Base-by-base conservation (phyloP, 2,329 filamentous ascomycete genomes). In the Drechslerella dactyloides region DNA sequence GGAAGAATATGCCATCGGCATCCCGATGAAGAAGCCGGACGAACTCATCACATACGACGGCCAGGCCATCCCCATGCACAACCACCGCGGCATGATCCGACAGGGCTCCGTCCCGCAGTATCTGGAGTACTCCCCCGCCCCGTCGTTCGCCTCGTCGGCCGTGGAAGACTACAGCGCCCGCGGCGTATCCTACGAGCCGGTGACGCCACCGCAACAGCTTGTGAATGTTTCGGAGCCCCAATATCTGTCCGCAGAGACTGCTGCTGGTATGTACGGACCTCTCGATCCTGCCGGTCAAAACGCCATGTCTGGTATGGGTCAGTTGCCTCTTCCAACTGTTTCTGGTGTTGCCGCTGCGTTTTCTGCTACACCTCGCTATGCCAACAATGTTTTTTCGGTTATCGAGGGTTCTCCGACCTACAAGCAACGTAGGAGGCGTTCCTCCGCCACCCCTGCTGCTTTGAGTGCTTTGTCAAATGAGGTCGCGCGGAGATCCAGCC, bases 91-190 rank as follows among this genome's bases (percentile, higher is more conserved):
- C 37, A 70, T 76, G 40, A 76, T 77, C 58, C 92, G 96, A 81
- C 91, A 96, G 80, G 89, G 94, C 73, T 99, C 94, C n/a, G 97
- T 99, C 92, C 94, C 94, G 55, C 90, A 92, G 19, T 99, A 96
- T 79, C 89, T 97, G 80, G 94, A 99, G 81, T 99, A 97, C 83
- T 99, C 94, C 15, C 94, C 94, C 59, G 94, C 94, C 0, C 94
- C 94, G 1, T 97, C 94, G 0, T 97, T 97, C 78, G 93, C 96
- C 58, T 97, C 94, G n/a, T 97, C 94, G 0, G 93, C 97, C 78
- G 96, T 93, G 77, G 94, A 97, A 79, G 93, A 97, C 80, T 99
- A 97, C 84, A 96, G 91, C 85, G 93, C 93, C 79, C 90, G 94
- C 66, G 94, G 92, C 57, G 87, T 97, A 77, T 97, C 93, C 1